Conservation (phyloP, 495 filamentous ascomycete species). For the Penicillium samsonianum region DNA sequence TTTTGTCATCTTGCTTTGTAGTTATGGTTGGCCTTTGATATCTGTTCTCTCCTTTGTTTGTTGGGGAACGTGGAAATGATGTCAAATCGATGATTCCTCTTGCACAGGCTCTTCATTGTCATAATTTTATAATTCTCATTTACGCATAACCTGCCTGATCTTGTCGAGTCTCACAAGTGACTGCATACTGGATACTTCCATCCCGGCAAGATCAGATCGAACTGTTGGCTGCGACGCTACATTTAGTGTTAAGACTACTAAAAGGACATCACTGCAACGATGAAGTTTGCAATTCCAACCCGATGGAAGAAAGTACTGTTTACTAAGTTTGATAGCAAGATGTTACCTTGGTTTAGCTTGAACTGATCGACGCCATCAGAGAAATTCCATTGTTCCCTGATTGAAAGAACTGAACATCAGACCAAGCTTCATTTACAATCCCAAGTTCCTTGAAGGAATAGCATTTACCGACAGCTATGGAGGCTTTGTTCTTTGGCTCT, state of each 20-base stretch:
- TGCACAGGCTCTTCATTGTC: not conserved
- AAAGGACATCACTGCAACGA: not conserved
- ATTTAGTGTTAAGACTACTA: not conserved
- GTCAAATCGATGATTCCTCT: not conserved
- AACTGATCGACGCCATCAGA: not conserved
- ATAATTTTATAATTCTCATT: not conserved
- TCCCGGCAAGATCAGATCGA: not conserved
- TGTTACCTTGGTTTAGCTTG: no score
- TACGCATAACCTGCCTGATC: not conserved
- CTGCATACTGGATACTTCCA: not conserved
- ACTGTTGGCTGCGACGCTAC: not conserved
- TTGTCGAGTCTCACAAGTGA: not conserved
- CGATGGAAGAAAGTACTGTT: no score
- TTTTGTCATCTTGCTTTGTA: not conserved
- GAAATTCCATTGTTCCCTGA: not conserved
- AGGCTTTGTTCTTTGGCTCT: not conserved
- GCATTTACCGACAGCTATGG: not conserved
- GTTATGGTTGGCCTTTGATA: not conserved
- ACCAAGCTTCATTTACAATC: not conserved
- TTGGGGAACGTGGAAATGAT: not conserved
- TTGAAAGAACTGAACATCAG: not conserved
- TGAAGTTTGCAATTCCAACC: not conserved
- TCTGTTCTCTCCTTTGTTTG: not conserved
- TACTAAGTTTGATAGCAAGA: no score
- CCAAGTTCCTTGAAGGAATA: not conserved